Evolutionary conservation across 179 eudicot species (phyloP), one percentile per base, ranked within the genome.

Genomic region (Actinidia polygama): DNA sequence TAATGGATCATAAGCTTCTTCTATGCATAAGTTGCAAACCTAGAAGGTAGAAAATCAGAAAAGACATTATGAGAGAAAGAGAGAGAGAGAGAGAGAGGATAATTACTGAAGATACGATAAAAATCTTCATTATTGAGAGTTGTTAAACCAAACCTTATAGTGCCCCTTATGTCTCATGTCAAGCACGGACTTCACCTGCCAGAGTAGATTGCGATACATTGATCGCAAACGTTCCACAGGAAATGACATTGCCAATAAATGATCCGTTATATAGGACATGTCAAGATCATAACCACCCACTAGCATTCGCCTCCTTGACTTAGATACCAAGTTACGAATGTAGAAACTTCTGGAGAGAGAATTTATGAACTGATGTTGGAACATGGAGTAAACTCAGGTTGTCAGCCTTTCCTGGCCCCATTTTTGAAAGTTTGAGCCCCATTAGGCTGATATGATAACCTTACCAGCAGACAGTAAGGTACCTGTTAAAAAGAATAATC

Each of bases 201-300:
- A 92, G 49, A 92, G 81, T 75, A 93, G 94, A 87, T 92, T 92
- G 18, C 94, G 91, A 82, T 90, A 92, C 83, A 92, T 76, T 75
- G 94, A 89, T 50, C 91, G 84, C 88, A 92, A 84, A 36, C 84
- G 90, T 75, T 92, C 93, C 59, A 92, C 93, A 73, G 94, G 94
- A 66, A 90, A 92, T 78, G 94, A 92, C 93, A 92, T 92, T 66
- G 94, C 94, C 63, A 92, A 74, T 63, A 92, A 40, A 78, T 88
- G 89, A 79, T 89, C 89, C 12, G 94, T 90, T 73, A 92, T 89
- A 70, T 90, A 92, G 1, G 93, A 84, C 94, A 92, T 92, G 36
- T 92, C 94, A 77, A 92, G 93, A 85, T 92, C 93, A 82, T 91
- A 91, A 5, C 94, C 94, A 62, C 89, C 92, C 64, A 91, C 93